These are phyloP conservation scores for Ganoderma sinense DNA, from an alignment of 1,284 basidiomycete species.

Conservation along the genomic window DNA sequence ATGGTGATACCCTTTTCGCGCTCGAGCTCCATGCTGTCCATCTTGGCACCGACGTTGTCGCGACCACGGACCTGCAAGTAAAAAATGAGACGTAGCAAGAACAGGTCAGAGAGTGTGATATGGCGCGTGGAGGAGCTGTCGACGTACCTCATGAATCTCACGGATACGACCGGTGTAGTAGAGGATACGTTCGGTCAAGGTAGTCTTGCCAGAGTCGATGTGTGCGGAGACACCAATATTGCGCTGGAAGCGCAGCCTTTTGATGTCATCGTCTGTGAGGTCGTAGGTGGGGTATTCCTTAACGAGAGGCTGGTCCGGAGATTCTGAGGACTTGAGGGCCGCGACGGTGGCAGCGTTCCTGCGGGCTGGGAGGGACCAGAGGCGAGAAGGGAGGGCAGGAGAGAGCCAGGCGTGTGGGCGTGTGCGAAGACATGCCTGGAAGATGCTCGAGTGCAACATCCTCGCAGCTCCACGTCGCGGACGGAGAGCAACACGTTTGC, in stretches of 20 bases:
- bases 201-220: slow-evolving; percentile 99
- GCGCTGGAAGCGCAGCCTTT: slow-evolving; percentile 69
- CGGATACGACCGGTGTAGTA: slow-evolving; percentile 97
- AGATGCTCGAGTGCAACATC: slow-evolving; percentile 28
- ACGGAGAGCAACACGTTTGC: slow-evolving; percentile 27
- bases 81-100: not conserved
- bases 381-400: slow-evolving; percentile 10
- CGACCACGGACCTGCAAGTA: slow-evolving; percentile 80
- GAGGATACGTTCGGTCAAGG: slow-evolving; percentile 95
- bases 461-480: slow-evolving; percentile 27
- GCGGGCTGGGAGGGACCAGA: slow-evolving; percentile 24
- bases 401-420: slow-evolving; percentile 24
- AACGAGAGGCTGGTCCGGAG: slow-evolving; percentile 11
- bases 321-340: slow-evolving; percentile 31
- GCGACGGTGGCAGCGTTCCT: slow-evolving; percentile 36
- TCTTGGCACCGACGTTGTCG: slow-evolving; percentile 97
- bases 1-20: slow-evolving; percentile 99
- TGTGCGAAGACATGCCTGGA: slow-evolving; percentile 31
- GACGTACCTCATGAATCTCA: slow-evolving; percentile 94
- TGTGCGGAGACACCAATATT: slow-evolving; percentile 92
- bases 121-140: slow-evolving; percentile 11
- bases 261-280: slow-evolving; percentile 65
- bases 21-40: slow-evolving; percentile 99
- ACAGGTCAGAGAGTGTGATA: slow-evolving; percentile 11
- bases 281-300: slow-evolving; percentile 44